phyloP scores from a whole-genome alignment of 495 filamentous ascomycete genomes.

The Parachaetomium inaequale region DNA sequence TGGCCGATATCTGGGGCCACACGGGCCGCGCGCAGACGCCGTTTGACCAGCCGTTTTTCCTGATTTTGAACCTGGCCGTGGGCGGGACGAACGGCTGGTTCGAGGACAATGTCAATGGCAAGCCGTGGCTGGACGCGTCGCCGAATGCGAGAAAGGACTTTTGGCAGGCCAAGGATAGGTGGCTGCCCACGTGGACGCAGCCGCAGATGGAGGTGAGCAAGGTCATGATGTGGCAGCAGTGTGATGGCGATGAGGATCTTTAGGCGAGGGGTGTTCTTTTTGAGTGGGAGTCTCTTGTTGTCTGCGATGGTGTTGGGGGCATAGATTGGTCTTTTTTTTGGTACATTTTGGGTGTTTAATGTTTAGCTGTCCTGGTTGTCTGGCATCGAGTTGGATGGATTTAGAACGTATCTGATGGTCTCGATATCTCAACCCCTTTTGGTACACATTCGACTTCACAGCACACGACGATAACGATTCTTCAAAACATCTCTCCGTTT shows the following conservation, averaged over 20 bases:
- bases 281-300: not conserved
- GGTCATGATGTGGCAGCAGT: conserved; percentile 80
- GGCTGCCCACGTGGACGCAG: conserved; percentile 71
- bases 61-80: conserved; percentile 79
- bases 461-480: not conserved
- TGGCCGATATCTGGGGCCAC: conserved; percentile 63
- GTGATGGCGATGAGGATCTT: conserved; percentile 50
- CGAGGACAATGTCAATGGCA: conserved; percentile 61
- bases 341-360: conserved; percentile 9
- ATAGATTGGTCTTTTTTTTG: conserved; percentile 6
- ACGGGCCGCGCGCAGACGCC: conserved; percentile 63
- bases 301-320: conserved; percentile 12
- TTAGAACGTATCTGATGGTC: not conserved
- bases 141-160: conserved; percentile 68
- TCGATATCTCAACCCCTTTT: too few relatives aligned
- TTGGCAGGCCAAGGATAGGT: conserved; percentile 61
- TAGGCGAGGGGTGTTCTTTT: not conserved
- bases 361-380: not conserved
- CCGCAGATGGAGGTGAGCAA: conserved; percentile 68
- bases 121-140: conserved; percentile 75
- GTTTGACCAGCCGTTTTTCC: conserved; percentile 77
- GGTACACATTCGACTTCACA: not conserved
- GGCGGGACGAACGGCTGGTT: conserved; percentile 86
- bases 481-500: not conserved
- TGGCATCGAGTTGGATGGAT: too few relatives aligned